These are phyloP conservation scores for Leccinum griseonigrum DNA, from an alignment of 1,284 basidiomycete species.

Conservation along the genomic window DNA sequence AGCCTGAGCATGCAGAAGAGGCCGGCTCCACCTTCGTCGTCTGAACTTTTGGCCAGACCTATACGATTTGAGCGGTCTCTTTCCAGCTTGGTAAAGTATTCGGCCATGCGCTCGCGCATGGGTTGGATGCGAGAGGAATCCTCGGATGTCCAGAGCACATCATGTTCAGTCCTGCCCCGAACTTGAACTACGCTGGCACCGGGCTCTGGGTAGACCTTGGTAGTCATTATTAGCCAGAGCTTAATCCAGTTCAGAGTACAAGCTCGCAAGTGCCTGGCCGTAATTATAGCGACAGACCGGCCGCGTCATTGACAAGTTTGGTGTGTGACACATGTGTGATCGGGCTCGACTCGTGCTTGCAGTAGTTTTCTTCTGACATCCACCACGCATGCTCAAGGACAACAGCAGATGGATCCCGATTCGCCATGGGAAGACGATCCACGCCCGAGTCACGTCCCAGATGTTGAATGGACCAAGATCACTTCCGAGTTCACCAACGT, in stretches of 20 bases:
- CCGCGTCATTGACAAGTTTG: background rate
- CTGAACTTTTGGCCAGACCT: background rate
- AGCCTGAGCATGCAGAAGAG: background rate
- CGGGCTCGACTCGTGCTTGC: background rate
- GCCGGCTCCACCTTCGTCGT: background rate
- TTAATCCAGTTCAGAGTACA: constrained; percentile 1
- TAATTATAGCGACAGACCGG: constrained; percentile 1
- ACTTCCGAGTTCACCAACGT: constrained; percentile 68
- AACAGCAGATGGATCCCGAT: constrained; percentile 45
- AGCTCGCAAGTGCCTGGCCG: background rate
- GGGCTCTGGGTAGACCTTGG: background rate
- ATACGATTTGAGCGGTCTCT: constrained; percentile 45
- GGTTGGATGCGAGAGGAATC: background rate
- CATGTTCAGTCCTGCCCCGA: background rate
- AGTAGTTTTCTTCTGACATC: background rate
- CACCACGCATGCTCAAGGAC: background rate
- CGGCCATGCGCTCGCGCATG: background rate
- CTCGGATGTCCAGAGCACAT: background rate
- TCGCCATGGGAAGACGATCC: constrained; percentile 56
- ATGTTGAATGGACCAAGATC: constrained; percentile 64
- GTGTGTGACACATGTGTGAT: no score
- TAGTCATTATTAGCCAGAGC: background rate
- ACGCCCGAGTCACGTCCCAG: constrained; percentile 27
- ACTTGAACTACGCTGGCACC: background rate
- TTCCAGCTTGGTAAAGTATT: constrained; percentile 50